Base-by-base conservation (phyloP, 106 monocot genomes). In the Iris macrosiphon region DNA sequence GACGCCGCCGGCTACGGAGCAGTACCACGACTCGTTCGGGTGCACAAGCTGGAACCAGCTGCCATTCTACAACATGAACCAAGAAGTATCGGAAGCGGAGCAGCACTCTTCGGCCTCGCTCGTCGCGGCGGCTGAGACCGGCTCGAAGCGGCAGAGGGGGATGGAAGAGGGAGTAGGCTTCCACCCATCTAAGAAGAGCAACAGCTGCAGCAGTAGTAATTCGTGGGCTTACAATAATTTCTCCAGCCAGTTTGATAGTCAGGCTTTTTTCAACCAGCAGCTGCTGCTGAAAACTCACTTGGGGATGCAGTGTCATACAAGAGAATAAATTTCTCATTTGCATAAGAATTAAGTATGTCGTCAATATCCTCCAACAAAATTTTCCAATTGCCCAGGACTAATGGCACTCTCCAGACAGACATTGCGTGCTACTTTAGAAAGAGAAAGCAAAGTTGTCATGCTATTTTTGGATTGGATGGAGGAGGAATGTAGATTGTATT, bases 281-380 rank as follows among this genome's bases (percentile, higher is more conserved):
- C 23, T 59, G 68, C 31, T 50, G 35, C 39, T 62, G 15, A 62
- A 52, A 14, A 21, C 69, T 49, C 51, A 52, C 5, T 52, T 69
- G 52, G 52, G 60, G 24, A 42, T 69, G 60, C 60, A 60, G 40
- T 60, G 53, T n/a, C n/a, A n/a, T n/a, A n/a, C n/a, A 58, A 45
- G 1, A 21, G 49, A 26, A 17, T 0, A 16, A 15, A 20, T 0
- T 34, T 15, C 6, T 17, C 8, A 33, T 49, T 35, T 19, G 12
- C 32, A 32, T 34, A 15, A 26, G 24, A 4, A 10, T 13, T 4
- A 37, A 22, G 40, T 9, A 13, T 40, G 40, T 15, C 9, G 6
- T 15, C n/a, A 40, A 12, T 40, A 15, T 10, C 12, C 3, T 40
- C 40, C n/a, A 13, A n/a, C n/a, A n/a, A n/a, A n/a, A n/a, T n/a